Base-by-base conservation (phyloP, 169 alveolate species). In the Plasmodium relictum region DNA sequence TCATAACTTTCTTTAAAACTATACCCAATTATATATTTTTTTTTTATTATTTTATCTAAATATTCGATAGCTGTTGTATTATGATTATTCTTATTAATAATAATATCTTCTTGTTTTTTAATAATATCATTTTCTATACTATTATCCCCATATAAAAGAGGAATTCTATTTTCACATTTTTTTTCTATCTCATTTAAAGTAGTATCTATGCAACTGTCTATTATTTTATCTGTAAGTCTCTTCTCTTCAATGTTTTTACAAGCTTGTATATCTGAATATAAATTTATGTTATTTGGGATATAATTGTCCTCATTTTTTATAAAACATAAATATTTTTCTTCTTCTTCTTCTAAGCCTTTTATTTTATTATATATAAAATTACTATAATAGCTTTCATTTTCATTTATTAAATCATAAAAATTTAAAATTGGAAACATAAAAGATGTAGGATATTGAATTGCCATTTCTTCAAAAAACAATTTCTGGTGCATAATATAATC, bases 371-470 rank as follows among this genome's bases (percentile, higher is more conserved):
- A 31, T 2, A 31, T 31, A 31, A 2, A 31, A 31, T 31, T 70
- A 24, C 10, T 12, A 62, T 83, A 83, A 20, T 16, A 22, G 22
- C 20, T 41, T 41, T 83, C 91, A 62, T 83, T 52, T 44, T 39
- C 42, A 37, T 61, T 26, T 12, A 31, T 20, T 37, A 45, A 42
- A 50, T 83, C 91, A 65, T 83, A 83, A 83, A 68, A 52, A 48
- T 83, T 83, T 54, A 83, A 54, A 18, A 83, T 6, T 9, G 91
- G 91, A 56, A 83, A 56, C n/a, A 48, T 44, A 52, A 69, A 83
- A 20, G 91, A 83, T 14, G 74, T n/a, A n/a, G 91, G 91, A 48
- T 56, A 83, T 16, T 69, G 56, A n/a, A 83, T 54, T 16, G 83
- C 20, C 54, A 68, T 70, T 54, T 42, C 85, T n/a, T 83, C 91